Base-by-base conservation (phyloP, 2,329 filamentous ascomycete genomes). In the Claviceps africana region DNA sequence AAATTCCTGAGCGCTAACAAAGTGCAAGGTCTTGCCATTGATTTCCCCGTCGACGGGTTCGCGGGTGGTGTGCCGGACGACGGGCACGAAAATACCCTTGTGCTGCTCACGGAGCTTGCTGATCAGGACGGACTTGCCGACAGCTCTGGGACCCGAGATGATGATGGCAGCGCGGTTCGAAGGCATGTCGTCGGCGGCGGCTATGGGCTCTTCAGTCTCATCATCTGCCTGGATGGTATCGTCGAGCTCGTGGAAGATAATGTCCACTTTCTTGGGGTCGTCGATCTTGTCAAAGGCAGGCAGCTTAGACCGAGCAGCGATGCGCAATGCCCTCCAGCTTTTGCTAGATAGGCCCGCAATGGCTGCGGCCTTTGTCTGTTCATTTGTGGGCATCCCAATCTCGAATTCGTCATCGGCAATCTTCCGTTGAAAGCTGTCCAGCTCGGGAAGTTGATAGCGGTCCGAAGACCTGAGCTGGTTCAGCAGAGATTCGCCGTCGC, bases 241-340 rank as follows among this genome's bases (percentile, higher is more conserved):
- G 8, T 68, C 62, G 33, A 69, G 62, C 37, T 78, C 74, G 51
- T 76, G 67, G 54, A 82, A 84, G 13, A 84, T 70, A 35, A 71
- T 61, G 51, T 75, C 74, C 33, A 84, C 75, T 55, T 88, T 86
- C 63, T 85, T 86, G 42, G 86, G 83, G 57, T 89, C 83, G 52
- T 95, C 89, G 47, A 95, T 86, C 66, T 85, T 88, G 66, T 97
- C 90, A 65, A 97, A 93, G 21, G 82, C 72, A 45, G 81, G 77
- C 58, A 97, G 76, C 60, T 85, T 85, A 53, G 76, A 81, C 57
- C 81, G 81, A 52, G 85, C 82, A 10, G 88, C 86, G 57, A 95
- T 79, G 50, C 93, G 82, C 56, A 98, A 72, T 5, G 88, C 87
- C 59, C 90, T 81, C 93, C 93, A 98, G 53, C 82, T 85, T 66